A percentile compares a stretch with the other conserved stretches of the same genome.
These are phyloP conservation scores for Xylariaceae sp. DNA, from an alignment of 2,329 filamentous ascomycete species.

Conservation along the genomic window DNA sequence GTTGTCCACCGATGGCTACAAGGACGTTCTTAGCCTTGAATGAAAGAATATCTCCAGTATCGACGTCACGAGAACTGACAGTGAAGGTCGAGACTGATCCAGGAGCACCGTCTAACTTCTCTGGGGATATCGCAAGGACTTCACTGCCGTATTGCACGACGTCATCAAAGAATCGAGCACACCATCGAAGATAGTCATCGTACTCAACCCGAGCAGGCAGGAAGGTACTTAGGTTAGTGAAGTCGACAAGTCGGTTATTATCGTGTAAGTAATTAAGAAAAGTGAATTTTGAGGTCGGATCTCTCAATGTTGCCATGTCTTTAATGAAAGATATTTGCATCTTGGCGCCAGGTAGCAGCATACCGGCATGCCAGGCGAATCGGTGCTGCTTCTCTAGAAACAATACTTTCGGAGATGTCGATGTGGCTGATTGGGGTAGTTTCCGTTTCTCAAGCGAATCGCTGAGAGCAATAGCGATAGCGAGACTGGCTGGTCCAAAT, in stretches of 20 bases:
- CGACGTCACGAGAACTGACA: conserved; percentile 60
- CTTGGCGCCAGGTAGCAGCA: conserved; percentile 87
- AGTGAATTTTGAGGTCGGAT: conserved; percentile 87
- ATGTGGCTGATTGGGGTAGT: conserved; percentile 35
- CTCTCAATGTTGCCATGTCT: conserved; percentile 83
- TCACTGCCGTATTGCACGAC: conserved; percentile 73
- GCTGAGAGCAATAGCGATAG: conserved; percentile 83
- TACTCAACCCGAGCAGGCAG: conserved; percentile 83
- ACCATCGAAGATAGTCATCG: conserved; percentile 95
- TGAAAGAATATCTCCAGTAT: conserved; percentile 50
- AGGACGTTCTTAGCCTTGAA: conserved; percentile 63
- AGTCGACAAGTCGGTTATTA: conserved; percentile 78
- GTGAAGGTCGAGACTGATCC: conserved; percentile 60
- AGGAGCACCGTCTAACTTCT: conserved; percentile 41
- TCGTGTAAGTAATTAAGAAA: conserved; percentile 91
- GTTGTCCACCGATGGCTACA: conserved; percentile 56
- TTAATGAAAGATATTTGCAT: conserved; percentile 99
- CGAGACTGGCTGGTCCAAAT: conserved; percentile 86
- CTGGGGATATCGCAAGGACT: conserved; percentile 67
- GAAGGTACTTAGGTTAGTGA: conserved; percentile 88
- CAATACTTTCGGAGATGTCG: conserved; percentile 62
- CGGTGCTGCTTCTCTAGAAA: conserved; percentile 81
- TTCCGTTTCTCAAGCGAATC: conserved; percentile 62
- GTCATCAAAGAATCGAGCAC: conserved; percentile 71
- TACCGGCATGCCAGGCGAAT: conserved; percentile 93